Evolutionary conservation across 2,329 filamentous ascomycete species (phyloP).

Genomic region (Arthroderma sp.): DNA sequence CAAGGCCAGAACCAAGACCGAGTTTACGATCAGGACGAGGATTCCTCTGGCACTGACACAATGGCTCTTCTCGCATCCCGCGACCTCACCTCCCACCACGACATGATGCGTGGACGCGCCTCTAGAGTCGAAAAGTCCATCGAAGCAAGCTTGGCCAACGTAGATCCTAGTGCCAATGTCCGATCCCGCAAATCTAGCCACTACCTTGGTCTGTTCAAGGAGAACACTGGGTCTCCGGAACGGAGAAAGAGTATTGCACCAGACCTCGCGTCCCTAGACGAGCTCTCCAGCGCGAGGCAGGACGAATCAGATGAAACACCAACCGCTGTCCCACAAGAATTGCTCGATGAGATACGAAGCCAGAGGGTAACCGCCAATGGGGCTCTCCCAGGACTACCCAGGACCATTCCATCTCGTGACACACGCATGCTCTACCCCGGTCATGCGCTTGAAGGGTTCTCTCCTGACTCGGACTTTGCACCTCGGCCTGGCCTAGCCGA

Average conservation of each 20-base stretch:
- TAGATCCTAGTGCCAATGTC: conserved; percentile 43
- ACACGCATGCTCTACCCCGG: neutral
- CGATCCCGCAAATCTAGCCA: conserved; percentile 55
- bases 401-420: neutral
- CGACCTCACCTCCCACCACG: neutral
- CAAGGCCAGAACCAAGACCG: neutral
- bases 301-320: neutral
- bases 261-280: neutral
- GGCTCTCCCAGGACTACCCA: neutral
- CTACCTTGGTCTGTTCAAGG: conserved; percentile 53
- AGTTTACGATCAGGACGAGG: neutral
- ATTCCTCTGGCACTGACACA: neutral
- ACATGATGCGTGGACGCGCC: conserved; percentile 14
- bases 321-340: neutral
- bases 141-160: conserved; percentile 49
- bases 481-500: neutral
- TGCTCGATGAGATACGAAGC: conserved; percentile 1
- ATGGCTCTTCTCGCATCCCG: conserved; percentile 1
- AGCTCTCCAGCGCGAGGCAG: neutral
- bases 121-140: conserved; percentile 49
- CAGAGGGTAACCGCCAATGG: neutral
- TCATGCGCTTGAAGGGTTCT: conserved; percentile 6
- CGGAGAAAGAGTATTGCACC: conserved; percentile 30
- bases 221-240: conserved; percentile 45
- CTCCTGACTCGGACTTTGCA: conserved; percentile 2